Conservation (phyloP, 208 protist genomes). For the Trypanosomatidae sp. region DNA sequence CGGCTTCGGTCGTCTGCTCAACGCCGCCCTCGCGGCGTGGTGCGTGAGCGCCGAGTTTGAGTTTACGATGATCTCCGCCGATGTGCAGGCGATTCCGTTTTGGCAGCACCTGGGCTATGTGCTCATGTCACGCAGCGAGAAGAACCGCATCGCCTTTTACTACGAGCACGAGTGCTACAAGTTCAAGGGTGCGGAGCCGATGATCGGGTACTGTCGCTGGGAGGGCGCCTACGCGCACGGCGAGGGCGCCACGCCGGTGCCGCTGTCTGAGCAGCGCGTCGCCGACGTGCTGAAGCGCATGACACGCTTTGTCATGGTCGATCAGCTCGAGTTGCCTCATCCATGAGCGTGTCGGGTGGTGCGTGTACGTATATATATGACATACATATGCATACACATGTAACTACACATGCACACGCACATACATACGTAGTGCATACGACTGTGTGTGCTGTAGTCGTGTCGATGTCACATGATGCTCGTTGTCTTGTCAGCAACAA, state of each 20-base stretch:
- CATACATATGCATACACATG: too few relatives aligned
- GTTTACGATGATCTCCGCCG: constrained; percentile 83
- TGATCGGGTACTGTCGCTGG: constrained; percentile 60
- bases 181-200: constrained; percentile 66
- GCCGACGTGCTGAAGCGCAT: constrained; percentile 16
- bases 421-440: background rate
- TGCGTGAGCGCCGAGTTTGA: constrained; percentile 40
- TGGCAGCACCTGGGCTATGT: constrained; percentile 68
- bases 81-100: constrained; percentile 71
- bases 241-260: background rate
- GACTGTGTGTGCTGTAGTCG: background rate
- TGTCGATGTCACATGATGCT: background rate
- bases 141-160: constrained; percentile 67
- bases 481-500: too few relatives aligned
- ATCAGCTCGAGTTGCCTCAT: constrained; percentile 12
- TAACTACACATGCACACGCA: too few relatives aligned
- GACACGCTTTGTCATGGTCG: constrained; percentile 30
- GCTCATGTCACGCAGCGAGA: constrained; percentile 53
- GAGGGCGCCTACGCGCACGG: background rate
- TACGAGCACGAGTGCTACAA: constrained; percentile 85
- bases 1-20: constrained; percentile 62
- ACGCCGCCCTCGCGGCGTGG: constrained; percentile 60
- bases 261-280: constrained; percentile 5
- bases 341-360: background rate
- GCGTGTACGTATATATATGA: background rate